Base-by-base conservation (phyloP, 2,329 filamentous ascomycete species). In the Drechmeria coniospora region DNA sequence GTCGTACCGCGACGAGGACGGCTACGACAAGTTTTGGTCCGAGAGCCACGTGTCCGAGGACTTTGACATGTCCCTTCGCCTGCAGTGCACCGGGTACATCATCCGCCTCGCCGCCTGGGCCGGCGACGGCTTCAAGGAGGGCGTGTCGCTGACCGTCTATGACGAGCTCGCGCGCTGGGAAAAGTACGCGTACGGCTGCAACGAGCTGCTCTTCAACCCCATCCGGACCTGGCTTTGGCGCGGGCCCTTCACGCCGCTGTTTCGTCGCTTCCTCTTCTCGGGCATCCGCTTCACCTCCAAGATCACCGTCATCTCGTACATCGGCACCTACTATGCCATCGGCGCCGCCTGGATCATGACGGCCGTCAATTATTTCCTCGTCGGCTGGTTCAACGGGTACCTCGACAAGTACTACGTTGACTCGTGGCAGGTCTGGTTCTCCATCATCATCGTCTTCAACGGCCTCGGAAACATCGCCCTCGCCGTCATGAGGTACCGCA, bases 121-220 rank as follows among this genome's bases (percentile, higher is more conserved):
- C 6, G 74, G 74, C 21, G 71, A 77, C n/a, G 78, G 74, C 26
- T 84, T 83, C 61, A 77, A 83, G 47, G 80, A 87, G 48, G 80
- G 81, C 37, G 80, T 87, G 29, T 86, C 80, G 2, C 59, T 87
- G 31, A 87, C 80, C 1, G 79, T 87, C 8, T 84, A 87, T 46
- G 80, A 87, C 51, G 81, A 87, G 51, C 62, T 87, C 33, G 76
- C 79, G 2, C 75, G 80, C 32, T 87, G 81, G 80, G 80, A 87
- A 46, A 87, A 87, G 53, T 84, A 84, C 47, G 81, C 80, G 3
- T 86, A 83, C 42, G 79, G 80, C 21, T 86, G 81, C 54, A 81
- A 79, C 49, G 80, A 86, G 56, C 61, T 87, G 32, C 63, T 87
- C 32, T 87, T 90, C 59, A 68, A 87, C 45, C 81, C 80, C 3